Evolutionary conservation across 23 red algal species (phyloP).

Genomic region (Chondrus crispus): DNA sequence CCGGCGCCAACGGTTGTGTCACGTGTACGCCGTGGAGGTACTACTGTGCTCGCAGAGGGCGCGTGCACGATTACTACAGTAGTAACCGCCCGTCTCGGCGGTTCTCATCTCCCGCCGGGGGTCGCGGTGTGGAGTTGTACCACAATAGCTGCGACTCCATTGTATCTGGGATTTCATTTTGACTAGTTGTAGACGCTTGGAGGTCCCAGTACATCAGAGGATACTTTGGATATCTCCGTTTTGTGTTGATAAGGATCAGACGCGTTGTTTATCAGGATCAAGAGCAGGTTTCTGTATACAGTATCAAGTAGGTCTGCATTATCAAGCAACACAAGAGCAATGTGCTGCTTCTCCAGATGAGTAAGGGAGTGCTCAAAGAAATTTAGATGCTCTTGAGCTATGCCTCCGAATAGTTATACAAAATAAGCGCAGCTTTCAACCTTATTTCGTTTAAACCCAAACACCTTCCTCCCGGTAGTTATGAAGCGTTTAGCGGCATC

Average conservation of each 20-base stretch:
- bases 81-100: too few relatives aligned
- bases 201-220: too few relatives aligned
- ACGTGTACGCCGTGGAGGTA: too few relatives aligned
- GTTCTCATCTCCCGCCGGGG: background rate
- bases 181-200: too few relatives aligned
- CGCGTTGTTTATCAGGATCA: background rate
- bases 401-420: background rate
- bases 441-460: background rate
- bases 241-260: background rate
- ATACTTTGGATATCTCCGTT: background rate
- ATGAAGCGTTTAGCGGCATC: background rate
- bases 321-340: background rate
- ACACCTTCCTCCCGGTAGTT: background rate
- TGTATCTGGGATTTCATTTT: too few relatives aligned
- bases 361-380: background rate
- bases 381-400: background rate
- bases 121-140: background rate
- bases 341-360: background rate
- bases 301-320: background rate
- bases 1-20: too few relatives aligned
- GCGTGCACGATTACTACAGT: too few relatives aligned
- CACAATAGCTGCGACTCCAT: background rate
- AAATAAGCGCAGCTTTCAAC: background rate
- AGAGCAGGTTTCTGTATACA: background rate
- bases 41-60: too few relatives aligned